phyloP scores from a whole-genome alignment of 106 monocot species.

The Hemerocallis citrina region DNA sequence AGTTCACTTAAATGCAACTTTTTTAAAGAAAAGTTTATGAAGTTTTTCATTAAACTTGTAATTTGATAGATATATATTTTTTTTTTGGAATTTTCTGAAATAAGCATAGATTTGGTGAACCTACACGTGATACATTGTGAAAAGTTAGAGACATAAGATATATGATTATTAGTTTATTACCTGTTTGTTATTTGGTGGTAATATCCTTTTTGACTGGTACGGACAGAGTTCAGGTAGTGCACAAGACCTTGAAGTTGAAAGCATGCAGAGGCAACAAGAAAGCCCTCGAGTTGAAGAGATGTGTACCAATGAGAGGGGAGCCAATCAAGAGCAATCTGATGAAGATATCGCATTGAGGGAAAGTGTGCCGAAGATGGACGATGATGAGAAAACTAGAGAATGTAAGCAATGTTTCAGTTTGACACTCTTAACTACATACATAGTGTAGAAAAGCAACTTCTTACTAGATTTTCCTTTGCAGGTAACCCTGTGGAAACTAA shows the following conservation, averaged over 20 bases:
- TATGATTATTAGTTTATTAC: background rate
- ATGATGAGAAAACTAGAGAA: conserved; percentile 8
- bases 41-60: too few species aligned
- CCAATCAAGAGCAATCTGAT: conserved; percentile 6
- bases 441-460: background rate
- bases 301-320: conserved; percentile 15
- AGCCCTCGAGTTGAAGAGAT: conserved; percentile 14
- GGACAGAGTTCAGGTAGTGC: conserved; percentile 59
- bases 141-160: background rate
- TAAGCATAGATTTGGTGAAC: background rate
- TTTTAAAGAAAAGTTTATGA: too few species aligned
- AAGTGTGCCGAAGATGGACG: background rate
- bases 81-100: too few species aligned
- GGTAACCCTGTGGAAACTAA: conserved; percentile 15
- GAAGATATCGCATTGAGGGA: conserved; percentile 3
- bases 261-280: conserved; percentile 22
- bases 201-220: background rate
- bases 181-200: conserved; percentile 1
- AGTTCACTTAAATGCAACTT: too few species aligned
- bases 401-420: background rate
- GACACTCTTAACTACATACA: background rate
- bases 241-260: conserved; percentile 29
- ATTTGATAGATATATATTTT: background rate
- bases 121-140: background rate
- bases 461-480: conserved; percentile 12